Conservation (phyloP, 495 filamentous ascomycete genomes). For the Penicillium pancosmium region DNA sequence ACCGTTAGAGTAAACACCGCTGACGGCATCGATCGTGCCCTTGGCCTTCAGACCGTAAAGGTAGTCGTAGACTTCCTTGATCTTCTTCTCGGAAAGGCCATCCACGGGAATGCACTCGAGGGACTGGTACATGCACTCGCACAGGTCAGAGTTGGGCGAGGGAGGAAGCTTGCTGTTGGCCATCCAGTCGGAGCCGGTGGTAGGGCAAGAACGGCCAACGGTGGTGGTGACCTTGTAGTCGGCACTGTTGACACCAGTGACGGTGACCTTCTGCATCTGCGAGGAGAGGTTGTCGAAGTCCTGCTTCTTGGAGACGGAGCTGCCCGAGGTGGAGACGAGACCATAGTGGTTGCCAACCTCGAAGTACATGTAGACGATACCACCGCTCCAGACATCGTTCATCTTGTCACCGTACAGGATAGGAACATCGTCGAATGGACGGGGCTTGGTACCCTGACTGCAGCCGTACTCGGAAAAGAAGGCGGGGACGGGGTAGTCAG, state of each 20-base stretch:
- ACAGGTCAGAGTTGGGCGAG: constrained; percentile 74
- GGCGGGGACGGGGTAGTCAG: constrained; percentile 83
- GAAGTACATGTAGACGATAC: constrained; percentile 99
- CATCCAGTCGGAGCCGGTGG: constrained; percentile 63
- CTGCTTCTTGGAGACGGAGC: constrained; percentile 58
- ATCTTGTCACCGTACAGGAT: constrained; percentile 82
- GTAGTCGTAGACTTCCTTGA: constrained; percentile 68
- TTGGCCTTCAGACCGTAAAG: constrained; percentile 59
- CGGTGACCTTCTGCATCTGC: constrained; percentile 68
- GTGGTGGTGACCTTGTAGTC: constrained; percentile 73
- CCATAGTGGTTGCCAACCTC: constrained; percentile 90
- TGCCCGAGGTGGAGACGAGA: constrained; percentile 66
- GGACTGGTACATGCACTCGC: constrained; percentile 80
- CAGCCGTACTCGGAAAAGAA: constrained; percentile 99
- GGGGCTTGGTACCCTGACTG: constrained; percentile 69
- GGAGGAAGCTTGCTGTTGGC: constrained; percentile 79
- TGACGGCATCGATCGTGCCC: constrained; percentile 52
- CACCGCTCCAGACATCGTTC: constrained; percentile 86
- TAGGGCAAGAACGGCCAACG: constrained; percentile 72
- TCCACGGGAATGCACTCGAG: constrained; percentile 69
- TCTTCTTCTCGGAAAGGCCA: constrained; percentile 55
- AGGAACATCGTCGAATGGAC: constrained; percentile 81
- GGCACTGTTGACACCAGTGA: constrained; percentile 62
- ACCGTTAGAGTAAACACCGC: constrained; percentile 69
- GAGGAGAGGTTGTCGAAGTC: constrained; percentile 78